Conservation (phyloP, 2,329 filamentous ascomycete species). For the Sporothrix pseudoabietina region DNA sequence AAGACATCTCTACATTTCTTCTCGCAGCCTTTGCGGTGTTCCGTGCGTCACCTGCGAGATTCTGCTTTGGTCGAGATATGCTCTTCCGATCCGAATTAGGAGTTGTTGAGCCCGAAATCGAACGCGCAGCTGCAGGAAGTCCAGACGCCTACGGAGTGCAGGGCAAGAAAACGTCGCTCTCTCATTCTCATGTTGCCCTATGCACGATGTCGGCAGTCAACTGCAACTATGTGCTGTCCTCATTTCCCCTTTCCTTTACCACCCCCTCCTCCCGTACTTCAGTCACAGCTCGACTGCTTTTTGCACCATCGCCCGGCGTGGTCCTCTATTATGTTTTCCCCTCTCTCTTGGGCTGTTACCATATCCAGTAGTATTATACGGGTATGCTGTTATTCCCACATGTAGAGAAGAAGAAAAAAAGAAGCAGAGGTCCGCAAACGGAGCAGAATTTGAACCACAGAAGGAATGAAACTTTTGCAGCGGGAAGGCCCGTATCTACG, state of each 20-base stretch:
- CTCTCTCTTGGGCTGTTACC: too few species aligned
- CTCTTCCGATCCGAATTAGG: neutral
- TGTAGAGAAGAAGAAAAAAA: neutral
- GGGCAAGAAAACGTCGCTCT: neutral
- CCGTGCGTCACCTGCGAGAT: neutral
- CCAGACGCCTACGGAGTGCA: neutral
- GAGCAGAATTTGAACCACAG: neutral
- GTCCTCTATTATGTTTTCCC: conserved; percentile 1
- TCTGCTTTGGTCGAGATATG: neutral
- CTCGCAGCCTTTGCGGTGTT: neutral
- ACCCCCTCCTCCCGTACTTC: neutral
- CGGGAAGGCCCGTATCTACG: conserved; percentile 2
- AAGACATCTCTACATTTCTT: neutral
- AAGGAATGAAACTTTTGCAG: neutral
- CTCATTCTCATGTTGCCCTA: neutral
- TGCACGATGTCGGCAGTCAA: conserved; percentile 3
- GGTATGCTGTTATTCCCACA: neutral
- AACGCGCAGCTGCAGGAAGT: neutral
- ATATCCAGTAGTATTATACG: neutral
- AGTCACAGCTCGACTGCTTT: neutral
- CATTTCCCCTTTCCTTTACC: neutral
- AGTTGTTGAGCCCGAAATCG: neutral
- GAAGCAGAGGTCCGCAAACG: neutral
- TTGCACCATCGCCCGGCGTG: conserved; percentile 7
- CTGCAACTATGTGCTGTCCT: neutral